These are phyloP conservation scores for Suillus subaureus DNA, from an alignment of 768 basidiomycete genomes.

Conservation along the genomic window DNA sequence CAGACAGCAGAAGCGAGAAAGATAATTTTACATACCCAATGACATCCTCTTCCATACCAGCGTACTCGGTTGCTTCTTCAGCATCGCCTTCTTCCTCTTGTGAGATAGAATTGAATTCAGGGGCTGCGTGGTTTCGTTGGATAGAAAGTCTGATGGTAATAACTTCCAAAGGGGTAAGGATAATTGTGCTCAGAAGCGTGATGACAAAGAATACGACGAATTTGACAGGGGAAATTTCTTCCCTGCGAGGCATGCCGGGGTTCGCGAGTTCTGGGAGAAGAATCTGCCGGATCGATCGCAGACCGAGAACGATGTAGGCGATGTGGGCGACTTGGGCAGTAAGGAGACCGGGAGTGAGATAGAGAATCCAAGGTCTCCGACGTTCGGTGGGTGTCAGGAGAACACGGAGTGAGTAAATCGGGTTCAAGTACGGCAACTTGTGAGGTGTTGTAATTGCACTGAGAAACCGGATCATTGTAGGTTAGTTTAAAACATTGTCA, in stretches of 20 bases:
- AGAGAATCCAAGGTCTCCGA: slow-evolving; percentile 76
- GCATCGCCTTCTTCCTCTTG: slow-evolving; percentile 73
- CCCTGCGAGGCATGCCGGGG: slow-evolving; percentile 32
- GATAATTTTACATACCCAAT: slow-evolving; percentile 60
- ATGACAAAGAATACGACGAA: slow-evolving; percentile 59
- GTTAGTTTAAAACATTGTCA: not conserved
- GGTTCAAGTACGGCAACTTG: slow-evolving; percentile 64
- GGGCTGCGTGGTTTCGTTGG: slow-evolving; percentile 79
- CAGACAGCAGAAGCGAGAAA: not conserved
- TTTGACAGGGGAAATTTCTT: slow-evolving; percentile 51
- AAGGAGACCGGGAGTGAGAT: slow-evolving; percentile 72
- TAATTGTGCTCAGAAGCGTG: slow-evolving; percentile 53
- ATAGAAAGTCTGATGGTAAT: slow-evolving; percentile 78
- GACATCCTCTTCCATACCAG: slow-evolving; percentile 77
- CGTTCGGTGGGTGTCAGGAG: slow-evolving; percentile 83
- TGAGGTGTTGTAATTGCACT: slow-evolving; percentile 87
- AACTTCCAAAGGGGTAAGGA: slow-evolving; percentile 80
- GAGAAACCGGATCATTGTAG: slow-evolving; percentile 8
- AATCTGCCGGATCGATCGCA: slow-evolving; percentile 48
- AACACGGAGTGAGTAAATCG: slow-evolving; percentile 60
- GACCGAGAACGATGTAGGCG: slow-evolving; percentile 44
- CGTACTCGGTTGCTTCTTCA: slow-evolving; percentile 62
- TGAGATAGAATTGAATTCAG: slow-evolving; percentile 72
- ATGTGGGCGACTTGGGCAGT: slow-evolving; percentile 46
- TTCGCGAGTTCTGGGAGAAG: slow-evolving; percentile 56